A percentile compares a stretch with the other conserved stretches of the same genome.
phyloP scores from a whole-genome alignment of 805 yeast species.

The Metschnikowia corniflorae region DNA sequence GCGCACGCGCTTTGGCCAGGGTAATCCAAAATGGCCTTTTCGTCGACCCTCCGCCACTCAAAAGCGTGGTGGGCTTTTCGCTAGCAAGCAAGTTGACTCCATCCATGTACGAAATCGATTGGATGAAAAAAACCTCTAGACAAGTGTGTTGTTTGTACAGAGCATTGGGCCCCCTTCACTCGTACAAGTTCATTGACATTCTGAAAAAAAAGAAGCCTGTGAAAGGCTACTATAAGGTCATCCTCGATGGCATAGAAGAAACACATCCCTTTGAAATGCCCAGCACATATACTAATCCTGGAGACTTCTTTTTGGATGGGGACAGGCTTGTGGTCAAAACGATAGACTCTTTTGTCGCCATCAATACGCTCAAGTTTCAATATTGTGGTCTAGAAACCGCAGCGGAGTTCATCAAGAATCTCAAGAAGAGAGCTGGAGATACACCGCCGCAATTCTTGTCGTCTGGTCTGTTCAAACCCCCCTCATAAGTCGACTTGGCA shows the following conservation, averaged over 20 bases:
- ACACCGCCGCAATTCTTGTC: conserved; percentile 10
- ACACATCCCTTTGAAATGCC: neutral
- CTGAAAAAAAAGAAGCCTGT: conserved; percentile 30
- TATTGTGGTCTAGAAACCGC: conserved; percentile 49
- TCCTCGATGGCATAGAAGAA: conserved; percentile 39
- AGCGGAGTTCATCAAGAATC: conserved; percentile 37
- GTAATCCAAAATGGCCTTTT: conserved; percentile 38
- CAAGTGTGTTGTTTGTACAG: conserved; percentile 41
- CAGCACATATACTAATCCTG: conserved; percentile 14
- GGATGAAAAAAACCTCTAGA: conserved; percentile 40
- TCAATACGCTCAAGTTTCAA: conserved; percentile 48
- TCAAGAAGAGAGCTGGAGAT: conserved; percentile 47
- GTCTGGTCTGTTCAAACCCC: neutral
- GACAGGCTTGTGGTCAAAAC: conserved; percentile 41
- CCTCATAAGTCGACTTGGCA: conserved; percentile 45
- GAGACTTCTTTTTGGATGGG: conserved; percentile 19
- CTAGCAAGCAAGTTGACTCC: conserved; percentile 57
- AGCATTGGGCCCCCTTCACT: conserved; percentile 55
- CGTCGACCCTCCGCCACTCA: conserved; percentile 1
- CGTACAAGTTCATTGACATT: conserved; percentile 38
- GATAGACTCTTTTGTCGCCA: conserved; percentile 38
- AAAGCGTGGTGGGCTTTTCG: conserved; percentile 32
- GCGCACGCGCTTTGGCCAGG: conserved; percentile 54
- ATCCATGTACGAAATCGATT: conserved; percentile 40
- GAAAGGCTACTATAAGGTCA: conserved; percentile 35